These are phyloP conservation scores for Coemansia sp. DNA, from an alignment of 192 early-diverging fungal genomes.

Conservation along the genomic window DNA sequence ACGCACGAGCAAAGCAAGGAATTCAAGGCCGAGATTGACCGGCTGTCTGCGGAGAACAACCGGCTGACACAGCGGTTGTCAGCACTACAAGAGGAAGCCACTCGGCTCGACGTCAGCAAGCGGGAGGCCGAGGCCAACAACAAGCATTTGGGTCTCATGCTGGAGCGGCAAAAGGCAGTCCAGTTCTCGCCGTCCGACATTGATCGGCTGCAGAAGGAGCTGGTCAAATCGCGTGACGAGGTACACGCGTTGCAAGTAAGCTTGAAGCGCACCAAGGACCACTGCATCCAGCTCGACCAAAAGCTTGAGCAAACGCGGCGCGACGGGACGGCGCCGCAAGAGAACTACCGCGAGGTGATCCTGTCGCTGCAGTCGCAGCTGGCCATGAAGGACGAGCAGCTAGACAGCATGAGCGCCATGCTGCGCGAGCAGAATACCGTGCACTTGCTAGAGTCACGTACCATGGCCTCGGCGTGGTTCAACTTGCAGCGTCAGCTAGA, in stretches of 20 bases:
- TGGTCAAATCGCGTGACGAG: conserved; percentile 50
- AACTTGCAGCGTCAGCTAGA: conserved; percentile 61
- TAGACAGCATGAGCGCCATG: conserved; percentile 73
- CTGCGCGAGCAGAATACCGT: conserved; percentile 60
- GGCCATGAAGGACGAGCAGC: conserved; percentile 51
- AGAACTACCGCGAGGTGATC: conserved; percentile 61
- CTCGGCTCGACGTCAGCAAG: conserved; percentile 31
- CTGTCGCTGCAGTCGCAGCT: conserved; percentile 58
- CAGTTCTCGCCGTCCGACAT: conserved; percentile 43
- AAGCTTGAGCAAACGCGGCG: conserved; percentile 24
- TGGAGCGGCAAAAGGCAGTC: conserved; percentile 28
- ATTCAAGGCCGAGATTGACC: conserved; percentile 41
- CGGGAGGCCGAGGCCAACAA: conserved; percentile 34
- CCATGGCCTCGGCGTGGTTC: conserved; percentile 80
- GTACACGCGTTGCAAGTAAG: conserved; percentile 41
- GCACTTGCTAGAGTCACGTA: conserved; percentile 69
- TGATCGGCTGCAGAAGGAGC: conserved; percentile 48
- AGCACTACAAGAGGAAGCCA: conserved; percentile 31
- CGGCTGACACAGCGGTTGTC: conserved; percentile 42
- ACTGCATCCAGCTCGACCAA: conserved; percentile 39
- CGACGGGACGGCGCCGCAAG: conserved; percentile 23
- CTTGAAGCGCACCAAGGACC: conserved; percentile 53
- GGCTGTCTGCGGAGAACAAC: conserved; percentile 56
- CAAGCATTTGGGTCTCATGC: conserved; percentile 27
- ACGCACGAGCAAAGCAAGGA: conserved; percentile 41